phyloP scores from a whole-genome alignment of 805 yeast species.

The Diddensiella caesifluorescens region DNA sequence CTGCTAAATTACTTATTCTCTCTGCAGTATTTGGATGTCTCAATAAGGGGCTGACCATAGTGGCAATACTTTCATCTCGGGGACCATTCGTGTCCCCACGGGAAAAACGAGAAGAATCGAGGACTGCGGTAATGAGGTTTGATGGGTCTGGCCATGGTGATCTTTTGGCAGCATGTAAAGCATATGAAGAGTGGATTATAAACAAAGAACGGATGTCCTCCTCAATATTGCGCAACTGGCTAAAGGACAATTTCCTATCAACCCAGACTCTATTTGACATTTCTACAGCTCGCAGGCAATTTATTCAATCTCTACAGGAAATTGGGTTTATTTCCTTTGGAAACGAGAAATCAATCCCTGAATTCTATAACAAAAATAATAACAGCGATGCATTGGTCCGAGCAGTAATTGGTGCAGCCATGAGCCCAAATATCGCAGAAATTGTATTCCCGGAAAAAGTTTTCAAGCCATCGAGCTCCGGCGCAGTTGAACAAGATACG shows the following conservation, averaged over 20 bases:
- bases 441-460: slow-evolving; percentile 80
- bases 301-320: slow-evolving; percentile 63
- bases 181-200: slow-evolving; percentile 49
- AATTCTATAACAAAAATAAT: slow-evolving; percentile 46
- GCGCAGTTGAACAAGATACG: slow-evolving; percentile 81
- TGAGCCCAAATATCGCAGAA: slow-evolving; percentile 77
- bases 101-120: slow-evolving; percentile 63
- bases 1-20: slow-evolving; percentile 74
- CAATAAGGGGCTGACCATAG: slow-evolving; percentile 71
- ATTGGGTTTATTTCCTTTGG: slow-evolving; percentile 66
- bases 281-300: slow-evolving; percentile 63
- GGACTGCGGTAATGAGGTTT: slow-evolving; percentile 30
- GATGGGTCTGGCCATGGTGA: slow-evolving; percentile 61
- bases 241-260: slow-evolving; percentile 57
- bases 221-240: slow-evolving; percentile 38
- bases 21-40: slow-evolving; percentile 82
- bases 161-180: slow-evolving; percentile 57
- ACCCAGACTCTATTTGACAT: slow-evolving; percentile 65
- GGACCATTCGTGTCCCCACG: slow-evolving; percentile 60
- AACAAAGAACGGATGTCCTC: slow-evolving; percentile 22
- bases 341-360: slow-evolving; percentile 33
- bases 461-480: slow-evolving; percentile 60
- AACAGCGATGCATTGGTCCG: slow-evolving; percentile 48
- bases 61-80: slow-evolving; percentile 69
- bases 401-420: slow-evolving; percentile 71